Evolutionary conservation across 169 alveolate genomes (phyloP), one percentile per base, ranked within the genome.

Genomic region (Cryptosporidium andersoni): DNA sequence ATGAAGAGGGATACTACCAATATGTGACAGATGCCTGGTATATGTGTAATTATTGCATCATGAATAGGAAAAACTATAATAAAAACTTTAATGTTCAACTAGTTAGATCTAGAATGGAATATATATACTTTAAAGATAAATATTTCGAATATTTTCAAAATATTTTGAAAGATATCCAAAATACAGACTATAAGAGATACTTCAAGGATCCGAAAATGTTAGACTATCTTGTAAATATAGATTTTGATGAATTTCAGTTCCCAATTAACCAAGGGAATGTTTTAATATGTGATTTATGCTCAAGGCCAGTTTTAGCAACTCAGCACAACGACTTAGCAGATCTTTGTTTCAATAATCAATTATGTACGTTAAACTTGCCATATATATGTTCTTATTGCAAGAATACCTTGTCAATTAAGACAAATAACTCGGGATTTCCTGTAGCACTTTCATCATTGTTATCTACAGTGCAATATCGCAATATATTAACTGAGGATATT

Each of bases 1-100:
- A 40, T 16, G 85, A 68, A 25, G 60, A 55, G 14, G 85, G 85
- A 6, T 74, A 74, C 48, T 74, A 74, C 48, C 85, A 74, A 60
- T 16, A 74, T 74, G 16, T 74, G 14, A 42, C 45, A 8, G 40
- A 36, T 74, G 74, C 55, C 6, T 45, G 55, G 2, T 74, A 74
- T 40, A 45, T 74, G 5, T 74, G 85, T 42, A 58, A 47, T 4
- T 66, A 74, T n/a, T 74, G 85, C 62, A 34, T 37, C 25, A n/a
- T 58, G 7, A 43, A 52, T 12, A 25, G 42, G 11, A 40, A 3
- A 45, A 34, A 64, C 39, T 45, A 16, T 55, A 55, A 43, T 36
- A 9, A 36, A 56, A 74, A 42, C 40, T 14, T 6, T 39, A 37
- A 4, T n/a, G 34, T 14, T 5, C 8, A 55, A 36, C 12, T n/a